Evolutionary conservation across 371 early-diverging fungal species (phyloP).

Genomic region (Thermomucor indicae-seudaticae): DNA sequence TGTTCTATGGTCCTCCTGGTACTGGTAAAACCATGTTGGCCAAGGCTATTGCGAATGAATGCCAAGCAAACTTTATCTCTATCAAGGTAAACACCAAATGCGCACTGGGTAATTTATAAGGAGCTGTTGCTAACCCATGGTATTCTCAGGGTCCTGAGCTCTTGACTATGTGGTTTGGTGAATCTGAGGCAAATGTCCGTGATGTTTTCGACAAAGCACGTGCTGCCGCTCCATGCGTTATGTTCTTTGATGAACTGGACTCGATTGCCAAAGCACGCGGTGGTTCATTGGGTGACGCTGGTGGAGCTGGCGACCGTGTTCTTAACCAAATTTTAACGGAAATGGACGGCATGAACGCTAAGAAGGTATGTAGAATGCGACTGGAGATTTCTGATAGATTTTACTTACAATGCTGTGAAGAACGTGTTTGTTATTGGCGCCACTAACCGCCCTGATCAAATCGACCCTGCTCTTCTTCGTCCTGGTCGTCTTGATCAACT

Average conservation of each 20-base stretch:
- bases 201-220: conserved; percentile 99
- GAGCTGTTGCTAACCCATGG: background rate
- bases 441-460: conserved; percentile 99
- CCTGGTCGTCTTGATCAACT: conserved; percentile 99
- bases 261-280: conserved; percentile 99
- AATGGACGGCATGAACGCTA: conserved; percentile 99
- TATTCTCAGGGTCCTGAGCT: conserved; percentile 93
- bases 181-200: conserved; percentile 99
- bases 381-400: conserved; percentile 79
- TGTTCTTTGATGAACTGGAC: conserved; percentile 99
- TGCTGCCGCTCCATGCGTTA: conserved; percentile 99
- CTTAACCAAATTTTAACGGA: conserved; percentile 99
- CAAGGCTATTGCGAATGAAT: conserved; percentile 99
- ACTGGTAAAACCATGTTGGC: conserved; percentile 99
- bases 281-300: conserved; percentile 77
- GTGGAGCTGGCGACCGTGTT: conserved; percentile 98
- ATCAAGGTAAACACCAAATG: conserved; percentile 71
- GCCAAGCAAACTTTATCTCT: conserved; percentile 99
- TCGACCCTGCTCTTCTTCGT: conserved; percentile 92
- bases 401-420: conserved; percentile 34
- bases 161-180: conserved; percentile 99
- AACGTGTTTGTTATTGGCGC: conserved; percentile 99
- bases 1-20: conserved; percentile 99
- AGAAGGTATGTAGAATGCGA: conserved; percentile 78
- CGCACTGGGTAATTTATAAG: background rate